Base-by-base conservation (phyloP, 2,329 filamentous ascomycete species). In the Arthrinium puccinioides region DNA sequence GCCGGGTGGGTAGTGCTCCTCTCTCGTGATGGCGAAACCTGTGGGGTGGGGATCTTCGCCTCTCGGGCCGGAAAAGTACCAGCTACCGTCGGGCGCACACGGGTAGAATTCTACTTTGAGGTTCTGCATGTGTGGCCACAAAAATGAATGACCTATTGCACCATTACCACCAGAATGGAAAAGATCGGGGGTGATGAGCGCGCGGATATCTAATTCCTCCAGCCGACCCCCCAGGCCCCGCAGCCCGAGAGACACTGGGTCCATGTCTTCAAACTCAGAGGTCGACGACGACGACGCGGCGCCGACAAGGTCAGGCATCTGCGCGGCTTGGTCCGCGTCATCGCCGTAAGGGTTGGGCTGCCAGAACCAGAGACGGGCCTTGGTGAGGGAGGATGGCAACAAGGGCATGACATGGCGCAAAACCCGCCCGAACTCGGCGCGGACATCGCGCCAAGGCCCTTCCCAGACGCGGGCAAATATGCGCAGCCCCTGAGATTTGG, bases 291-390 rank as follows among this genome's bases (percentile, higher is more conserved):
- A 3, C 36, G 9, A 30, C 26, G 36, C 11, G 32, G 43, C 26
- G 23, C 34, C 15, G 30, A 49, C 26, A 24, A 49, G 45, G 27
- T 48, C 29, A 31, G 47, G 47, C 45, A 48, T 43, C 32, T 41
- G 37, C 35, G 32, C 38, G 31, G 27, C 26, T 39, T 44, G 39
- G 29, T 43, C 38, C 38, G 24, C 23, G 36, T 44, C 43, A 19
- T 23, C 37, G 7, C 31, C 28, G 27, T 21, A 31, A 13, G 11
- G 15, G 14, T 30, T 33, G n/a, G 34, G 31, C 38, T 32, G 40
- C 45, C 44, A 45, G 39, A 49, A 49, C 43, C 41, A 47, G 19
- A 49, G 34, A 36, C 43, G 41, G n/a, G 40, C 43, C 31, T 37
- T 34, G 25, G 29, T 28, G 24, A 48, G 43, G 16, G 42, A 42